These are phyloP conservation scores for Kwoniella europaea DNA, from an alignment of 768 basidiomycete genomes.

Conservation along the genomic window DNA sequence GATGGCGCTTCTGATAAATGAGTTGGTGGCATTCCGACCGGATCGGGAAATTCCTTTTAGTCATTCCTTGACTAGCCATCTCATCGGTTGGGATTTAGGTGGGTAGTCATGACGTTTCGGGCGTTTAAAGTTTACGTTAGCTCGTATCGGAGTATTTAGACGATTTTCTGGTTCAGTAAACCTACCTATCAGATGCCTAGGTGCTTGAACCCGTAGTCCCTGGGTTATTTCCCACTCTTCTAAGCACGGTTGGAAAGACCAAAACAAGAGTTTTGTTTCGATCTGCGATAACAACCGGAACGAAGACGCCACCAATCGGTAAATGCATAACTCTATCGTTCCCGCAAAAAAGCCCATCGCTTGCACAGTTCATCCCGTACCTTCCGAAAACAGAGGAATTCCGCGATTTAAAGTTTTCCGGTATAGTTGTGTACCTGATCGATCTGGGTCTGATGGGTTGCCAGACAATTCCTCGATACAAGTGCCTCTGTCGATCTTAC, in stretches of 20 bases:
- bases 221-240: neutral
- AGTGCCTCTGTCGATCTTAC: slow-evolving; percentile 12
- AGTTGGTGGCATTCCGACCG: slow-evolving; percentile 17
- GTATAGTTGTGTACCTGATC: neutral
- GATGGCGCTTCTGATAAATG: slow-evolving; percentile 17
- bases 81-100: slow-evolving; percentile 11
- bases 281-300: slow-evolving; percentile 2
- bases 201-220: neutral
- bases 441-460: neutral
- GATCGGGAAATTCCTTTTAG: slow-evolving; percentile 22
- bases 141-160: slow-evolving; percentile 1
- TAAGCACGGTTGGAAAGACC: neutral
- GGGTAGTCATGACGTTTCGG: slow-evolving; percentile 21
- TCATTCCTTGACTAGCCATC: slow-evolving; percentile 17
- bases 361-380: neutral
- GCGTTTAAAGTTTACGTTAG: slow-evolving; percentile 19
- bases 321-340: slow-evolving; percentile 13
- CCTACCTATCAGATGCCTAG: slow-evolving; percentile 1
- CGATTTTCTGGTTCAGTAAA: neutral
- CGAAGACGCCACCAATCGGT: slow-evolving; percentile 7
- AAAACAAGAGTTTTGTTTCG: neutral
- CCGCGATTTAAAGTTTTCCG: slow-evolving; percentile 5
- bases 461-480: neutral
- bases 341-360: neutral
- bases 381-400: neutral